Evolutionary conservation across 176 grass and related monocot genomes (phyloP), one percentile per base, ranked within the genome.

Genomic region (Paspalum vaginatum): DNA sequence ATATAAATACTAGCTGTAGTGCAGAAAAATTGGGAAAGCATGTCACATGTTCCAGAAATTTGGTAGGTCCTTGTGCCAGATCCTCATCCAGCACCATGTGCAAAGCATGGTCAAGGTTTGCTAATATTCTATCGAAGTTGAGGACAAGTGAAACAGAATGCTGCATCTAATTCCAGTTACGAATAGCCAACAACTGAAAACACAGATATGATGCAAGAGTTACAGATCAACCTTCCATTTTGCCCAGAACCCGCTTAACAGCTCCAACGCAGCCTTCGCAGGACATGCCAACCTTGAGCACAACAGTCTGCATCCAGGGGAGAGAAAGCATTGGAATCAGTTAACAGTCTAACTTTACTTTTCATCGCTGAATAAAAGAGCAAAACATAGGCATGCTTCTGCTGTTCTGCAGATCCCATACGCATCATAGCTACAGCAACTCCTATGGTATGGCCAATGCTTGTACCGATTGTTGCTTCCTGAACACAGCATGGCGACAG

Each of bases 251-350:
- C 61, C 95, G 81, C 81, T 98, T 98, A 63, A 95, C 92, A 84
- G 92, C 95, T 84, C 95, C 95, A 51, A 91, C 92, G 61, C 95
- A 98, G 26, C 95, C 92, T 88, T 95, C 64, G 11, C 95, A 98
- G 70, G 88, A 84, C 95, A 98, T 98, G 62, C 81, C 92, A 88
- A 98, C 95, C 87, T 38, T 95, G 75, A 98, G 95, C 18, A 88
- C 88, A 49, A 98, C 88, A 42, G 92, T 98, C 95, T 98, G 86
- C 74, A 82, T 27, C 27, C 58, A 61, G 26, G 58, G 24, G 24
- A 59, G 59, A 39, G 6, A 78, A 81, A 61, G 13, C 21, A 2
- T 13, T 48, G 6, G 37, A n/a, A 68, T 61, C 12, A 89, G 46
- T 37, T 49, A 18, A 5, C 0, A 15, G 14, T 7, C 4, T 24